phyloP scores from a whole-genome alignment of 2,329 filamentous ascomycete genomes.

The Fusarium poae region DNA sequence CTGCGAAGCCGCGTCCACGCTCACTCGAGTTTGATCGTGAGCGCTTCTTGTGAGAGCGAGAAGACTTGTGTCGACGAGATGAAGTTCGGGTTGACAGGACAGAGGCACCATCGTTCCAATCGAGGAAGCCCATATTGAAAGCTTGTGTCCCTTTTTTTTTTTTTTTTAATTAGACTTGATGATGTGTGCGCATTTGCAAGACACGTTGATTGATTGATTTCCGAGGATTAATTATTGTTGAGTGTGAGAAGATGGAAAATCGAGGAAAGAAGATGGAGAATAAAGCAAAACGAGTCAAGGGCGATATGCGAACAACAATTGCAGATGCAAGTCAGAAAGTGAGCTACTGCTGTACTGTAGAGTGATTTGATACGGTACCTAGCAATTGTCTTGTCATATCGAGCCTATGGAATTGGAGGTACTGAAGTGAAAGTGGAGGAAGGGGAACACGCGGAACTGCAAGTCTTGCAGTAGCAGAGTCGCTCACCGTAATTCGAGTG shows the following conservation, averaged over 20 bases:
- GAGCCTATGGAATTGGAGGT: conserved; percentile 4
- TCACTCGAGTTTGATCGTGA: conserved; percentile 55
- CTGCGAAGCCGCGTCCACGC: conserved; percentile 51
- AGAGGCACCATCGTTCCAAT: conserved; percentile 52
- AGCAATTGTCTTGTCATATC: neutral
- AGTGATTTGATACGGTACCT: neutral
- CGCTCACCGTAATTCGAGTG: conserved; percentile 17
- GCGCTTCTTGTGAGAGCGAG: conserved; percentile 53
- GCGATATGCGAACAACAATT: conserved; percentile 35
- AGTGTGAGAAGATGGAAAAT: conserved; percentile 3
- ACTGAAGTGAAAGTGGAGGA: conserved; percentile 9
- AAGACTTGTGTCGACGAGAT: conserved; percentile 48
- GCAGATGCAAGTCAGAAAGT: conserved; percentile 43
- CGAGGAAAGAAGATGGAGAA: conserved; percentile 10
- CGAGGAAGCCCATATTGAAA: conserved; percentile 53
- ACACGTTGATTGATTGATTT: neutral
- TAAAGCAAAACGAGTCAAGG: conserved; percentile 14
- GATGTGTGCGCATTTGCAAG: conserved; percentile 25
- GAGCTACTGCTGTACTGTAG: neutral
- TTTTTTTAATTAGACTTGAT: neutral
- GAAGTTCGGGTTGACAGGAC: conserved; percentile 49
- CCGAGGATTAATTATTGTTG: neutral
- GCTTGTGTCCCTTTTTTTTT: neutral
- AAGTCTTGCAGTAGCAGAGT: conserved; percentile 4
- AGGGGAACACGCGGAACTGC: conserved; percentile 12